Base-by-base conservation (phyloP, 2,329 filamentous ascomycete genomes). In the Juglanconis sp. region DNA sequence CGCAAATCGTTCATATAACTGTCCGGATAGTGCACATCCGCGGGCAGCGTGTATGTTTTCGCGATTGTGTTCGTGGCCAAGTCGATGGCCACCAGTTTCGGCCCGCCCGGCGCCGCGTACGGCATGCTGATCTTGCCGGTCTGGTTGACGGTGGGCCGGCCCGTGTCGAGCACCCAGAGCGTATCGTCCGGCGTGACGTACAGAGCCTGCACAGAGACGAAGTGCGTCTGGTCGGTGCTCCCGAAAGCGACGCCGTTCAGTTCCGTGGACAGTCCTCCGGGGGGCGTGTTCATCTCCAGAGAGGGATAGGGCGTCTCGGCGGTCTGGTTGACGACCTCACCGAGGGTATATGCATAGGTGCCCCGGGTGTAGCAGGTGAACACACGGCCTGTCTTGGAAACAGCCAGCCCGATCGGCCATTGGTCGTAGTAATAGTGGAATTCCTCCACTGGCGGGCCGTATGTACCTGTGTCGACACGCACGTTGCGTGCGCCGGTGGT, bases 281-380 rank as follows among this genome's bases (percentile, higher is more conserved):
- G 74, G 3, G 79, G 80, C 34, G 49, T 32, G 11, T 46, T 49
- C 11, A 50, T 31, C 2, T 50, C 54, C 13, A 38, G 24, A 2
- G 54, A 56, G 10, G 54, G 54, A 59, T 81, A 82, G 1, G 79
- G 70, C 10, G 62, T 64, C 68, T 81, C 79, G 3, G 77, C 74
- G 1, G 78, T 81, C 60, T 74, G 68, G 65, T 81, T 80, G 24
- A 76, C 68, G 9, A 78, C 73, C 52, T 79, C 77, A 5, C 78
- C 78, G 3, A 81, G 71, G 0, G 78, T 81, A 65, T 78, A 81
- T 8, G 68, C 64, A 63, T 80, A 78, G 32, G 68, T 67, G n/a
- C 78, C 79, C 10, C 79, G 74, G 3, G 78, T 80, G 65, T 79
- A 79, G 48, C 72, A 76, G n/a, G 74, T 71, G 62, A 80, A 79